A percentile compares a stretch with the other conserved stretches of the same genome.
Conservation (phyloP, 345 rosid species). For the Psidium friedrichsthalianum region DNA sequence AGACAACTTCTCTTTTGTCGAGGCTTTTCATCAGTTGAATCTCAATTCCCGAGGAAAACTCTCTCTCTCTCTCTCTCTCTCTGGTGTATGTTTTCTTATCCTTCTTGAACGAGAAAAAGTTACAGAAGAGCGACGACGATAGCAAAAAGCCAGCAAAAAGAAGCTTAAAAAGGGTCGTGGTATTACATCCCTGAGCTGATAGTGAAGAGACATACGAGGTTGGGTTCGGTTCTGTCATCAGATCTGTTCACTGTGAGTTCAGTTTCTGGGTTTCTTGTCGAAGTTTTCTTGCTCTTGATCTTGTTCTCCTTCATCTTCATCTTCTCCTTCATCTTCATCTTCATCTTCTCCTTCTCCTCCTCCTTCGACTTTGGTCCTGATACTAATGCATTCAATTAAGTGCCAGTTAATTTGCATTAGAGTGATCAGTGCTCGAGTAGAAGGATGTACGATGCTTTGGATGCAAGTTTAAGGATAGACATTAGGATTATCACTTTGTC, state of each 20-base stretch:
- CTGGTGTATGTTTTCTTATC: not conserved
- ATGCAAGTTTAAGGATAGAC: not conserved
- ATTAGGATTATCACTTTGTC: not conserved
- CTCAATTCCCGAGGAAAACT: slow-evolving; percentile 53
- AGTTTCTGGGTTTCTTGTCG: not conserved
- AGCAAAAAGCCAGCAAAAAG: not conserved
- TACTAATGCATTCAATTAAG: not conserved
- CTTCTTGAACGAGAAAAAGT: not conserved
- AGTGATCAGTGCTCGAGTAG: not conserved
- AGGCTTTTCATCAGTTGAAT: slow-evolving; percentile 4
- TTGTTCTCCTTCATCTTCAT: not conserved
- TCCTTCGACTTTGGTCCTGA: not conserved
- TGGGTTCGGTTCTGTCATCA: not conserved
- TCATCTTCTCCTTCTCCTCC: not conserved
- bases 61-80: slow-evolving; percentile 1
- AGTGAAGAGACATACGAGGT: not conserved
- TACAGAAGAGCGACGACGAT: not conserved
- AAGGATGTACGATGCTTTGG: not conserved
- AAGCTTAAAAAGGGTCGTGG: not conserved
- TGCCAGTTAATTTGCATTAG: not conserved
- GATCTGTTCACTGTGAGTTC: not conserved
- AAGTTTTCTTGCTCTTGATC: not conserved
- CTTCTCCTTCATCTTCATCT: not conserved
- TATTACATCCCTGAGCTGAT: not conserved
- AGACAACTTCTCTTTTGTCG: not conserved